Evolutionary conservation across 805 yeast species (phyloP).

Genomic region (Spathaspora girioi): DNA sequence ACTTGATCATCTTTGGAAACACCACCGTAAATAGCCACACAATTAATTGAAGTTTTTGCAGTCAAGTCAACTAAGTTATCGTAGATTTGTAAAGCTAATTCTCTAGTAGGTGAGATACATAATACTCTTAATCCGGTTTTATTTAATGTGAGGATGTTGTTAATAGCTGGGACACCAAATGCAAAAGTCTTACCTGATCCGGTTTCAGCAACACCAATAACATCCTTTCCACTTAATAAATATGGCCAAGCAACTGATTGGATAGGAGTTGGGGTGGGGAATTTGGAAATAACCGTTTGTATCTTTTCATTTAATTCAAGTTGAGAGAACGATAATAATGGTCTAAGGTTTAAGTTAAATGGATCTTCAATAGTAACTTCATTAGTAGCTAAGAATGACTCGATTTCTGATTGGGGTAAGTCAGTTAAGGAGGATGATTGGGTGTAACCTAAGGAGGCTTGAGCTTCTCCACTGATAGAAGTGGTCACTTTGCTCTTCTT

Average conservation of each 20-base stretch:
- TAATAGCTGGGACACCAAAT: conserved; percentile 94
- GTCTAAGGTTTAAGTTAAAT: conserved; percentile 48
- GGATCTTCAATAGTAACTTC: conserved; percentile 82
- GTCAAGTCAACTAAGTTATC: conserved; percentile 75
- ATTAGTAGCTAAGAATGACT: conserved; percentile 60
- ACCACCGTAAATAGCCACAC: conserved; percentile 94
- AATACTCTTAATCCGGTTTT: conserved; percentile 64
- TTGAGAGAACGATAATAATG: conserved; percentile 65
- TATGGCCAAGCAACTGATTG: conserved; percentile 96
- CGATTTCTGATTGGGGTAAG: conserved; percentile 53
- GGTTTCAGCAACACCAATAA: conserved; percentile 96
- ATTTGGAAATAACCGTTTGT: conserved; percentile 59
- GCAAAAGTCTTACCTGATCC: conserved; percentile 98
- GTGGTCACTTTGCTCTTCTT: conserved; percentile 15
- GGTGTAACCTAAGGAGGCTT: conserved; percentile 20
- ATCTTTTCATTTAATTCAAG: conserved; percentile 53
- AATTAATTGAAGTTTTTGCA: conserved; percentile 55
- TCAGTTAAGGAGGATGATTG: conserved; percentile 38
- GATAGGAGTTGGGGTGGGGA: conserved; percentile 92
- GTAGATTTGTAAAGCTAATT: conserved; percentile 88
- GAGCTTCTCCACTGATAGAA: conserved; percentile 10
- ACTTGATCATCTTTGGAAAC: conserved; percentile 94
- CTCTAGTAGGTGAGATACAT: conserved; percentile 95
- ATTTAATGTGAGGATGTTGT: conserved; percentile 51
- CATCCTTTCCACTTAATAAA: conserved; percentile 72